Base-by-base conservation (phyloP, 1,139 yeast genomes). In the Sugiyamaella japonica region DNA sequence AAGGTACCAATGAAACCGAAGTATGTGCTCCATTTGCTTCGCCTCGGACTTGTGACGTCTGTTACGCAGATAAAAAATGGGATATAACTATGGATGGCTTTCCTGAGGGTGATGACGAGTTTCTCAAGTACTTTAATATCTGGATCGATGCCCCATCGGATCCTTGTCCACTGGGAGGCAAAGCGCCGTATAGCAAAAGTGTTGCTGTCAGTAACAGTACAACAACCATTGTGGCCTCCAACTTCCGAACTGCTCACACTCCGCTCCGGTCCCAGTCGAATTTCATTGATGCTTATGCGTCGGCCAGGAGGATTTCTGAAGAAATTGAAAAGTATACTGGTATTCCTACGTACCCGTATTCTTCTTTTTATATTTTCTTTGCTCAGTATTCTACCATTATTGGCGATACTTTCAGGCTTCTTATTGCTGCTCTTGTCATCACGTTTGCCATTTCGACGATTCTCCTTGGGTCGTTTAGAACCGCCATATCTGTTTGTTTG, bases 151-250 rank as follows among this genome's bases (percentile, higher is more conserved):
- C 88, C 1, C 89, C 89, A 44, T 86, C 96, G 56, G 95, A 89
- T 63, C 90, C 95, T 2, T 93, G 99, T 70, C 97, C 98, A 1
- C 75, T 93, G 31, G 98, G 97, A 2, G 99, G 99, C 1, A 86
- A 88, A 65, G 98, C 98, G 0, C 96, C 98, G 0, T 93, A 91
- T 66, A 79, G 87, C 0, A 72, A 75, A 5, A 78, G 95, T 0
- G 75, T 93, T 15, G 70, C 77, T 0, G 74, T 74, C 48, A 73
- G 75, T 51, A 71, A 75, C 15, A 71, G 74, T 0, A 54, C 63
- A 9, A 64, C 64, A 0, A 64, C 67, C 1, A 78, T 91, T 17
- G 62, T 68, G 4, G 76, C 95, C 1, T 83, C 93, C 3, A 78
- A 81, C 39, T 88, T 91, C 72, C 74, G 98, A 60, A 82, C 95